Evolutionary conservation across 768 basidiomycete species (phyloP).

Genomic region (Auricularia cornea): DNA sequence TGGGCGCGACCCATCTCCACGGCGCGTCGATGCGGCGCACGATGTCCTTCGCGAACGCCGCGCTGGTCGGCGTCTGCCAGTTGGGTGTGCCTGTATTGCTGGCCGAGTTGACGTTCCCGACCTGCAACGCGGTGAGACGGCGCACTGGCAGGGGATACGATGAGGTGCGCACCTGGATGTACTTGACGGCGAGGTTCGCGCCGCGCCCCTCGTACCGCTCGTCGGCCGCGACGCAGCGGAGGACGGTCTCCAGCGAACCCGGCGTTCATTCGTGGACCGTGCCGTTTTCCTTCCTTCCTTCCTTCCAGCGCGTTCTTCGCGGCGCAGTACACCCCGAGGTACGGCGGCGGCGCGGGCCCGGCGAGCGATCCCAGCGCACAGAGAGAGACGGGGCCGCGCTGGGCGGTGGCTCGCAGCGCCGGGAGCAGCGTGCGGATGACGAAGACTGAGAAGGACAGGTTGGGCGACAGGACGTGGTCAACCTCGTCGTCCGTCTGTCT

Average conservation of each 20-base stretch:
- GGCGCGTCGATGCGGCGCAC: background rate
- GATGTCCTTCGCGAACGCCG: background rate
- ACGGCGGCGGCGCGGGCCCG: constrained; percentile 1
- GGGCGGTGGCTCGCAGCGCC: background rate
- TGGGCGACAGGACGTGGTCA: constrained; percentile 1
- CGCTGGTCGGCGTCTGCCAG: background rate
- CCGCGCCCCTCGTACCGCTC: too few species aligned
- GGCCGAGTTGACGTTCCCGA: background rate
- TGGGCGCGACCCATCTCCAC: background rate
- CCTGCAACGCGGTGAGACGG: background rate
- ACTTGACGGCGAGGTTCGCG: too few species aligned
- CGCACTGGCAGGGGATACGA: background rate
- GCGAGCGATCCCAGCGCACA: constrained; percentile 7
- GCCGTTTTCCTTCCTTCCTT: too few species aligned
- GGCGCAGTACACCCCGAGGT: too few species aligned
- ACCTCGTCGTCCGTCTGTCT: constrained; percentile 3
- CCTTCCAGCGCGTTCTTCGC: too few species aligned
- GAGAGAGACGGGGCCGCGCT: background rate
- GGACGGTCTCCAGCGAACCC: too few species aligned
- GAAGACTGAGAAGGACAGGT: constrained; percentile 4
- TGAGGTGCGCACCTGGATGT: background rate
- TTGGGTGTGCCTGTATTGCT: background rate
- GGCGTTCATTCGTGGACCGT: too few species aligned
- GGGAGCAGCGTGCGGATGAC: constrained; percentile 8
- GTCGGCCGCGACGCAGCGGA: too few species aligned